Evolutionary conservation across 306 rosid species (phyloP).

Genomic region (Fragaria iinumae): DNA sequence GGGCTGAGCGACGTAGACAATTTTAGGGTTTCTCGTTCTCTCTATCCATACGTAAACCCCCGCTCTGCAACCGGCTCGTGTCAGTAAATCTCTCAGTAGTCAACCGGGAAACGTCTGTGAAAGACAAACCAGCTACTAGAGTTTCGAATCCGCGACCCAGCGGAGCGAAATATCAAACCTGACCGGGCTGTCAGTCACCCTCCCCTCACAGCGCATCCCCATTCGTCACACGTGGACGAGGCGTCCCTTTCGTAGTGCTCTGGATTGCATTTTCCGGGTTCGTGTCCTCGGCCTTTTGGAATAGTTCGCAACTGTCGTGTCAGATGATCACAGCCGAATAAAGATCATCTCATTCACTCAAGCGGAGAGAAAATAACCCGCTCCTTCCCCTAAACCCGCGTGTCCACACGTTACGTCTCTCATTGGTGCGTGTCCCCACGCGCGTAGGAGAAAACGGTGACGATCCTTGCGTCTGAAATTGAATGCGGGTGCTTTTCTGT

Average conservation of each 20-base stretch:
- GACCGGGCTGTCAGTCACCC: not conserved
- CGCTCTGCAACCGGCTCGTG: slow-evolving; percentile 27
- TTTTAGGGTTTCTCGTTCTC: slow-evolving; percentile 22
- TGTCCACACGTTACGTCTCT: not conserved
- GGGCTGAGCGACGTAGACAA: slow-evolving; percentile 42
- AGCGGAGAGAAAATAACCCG: slow-evolving; percentile 1
- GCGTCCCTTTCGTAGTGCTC: slow-evolving; percentile 26
- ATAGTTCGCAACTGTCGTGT: slow-evolving; percentile 44
- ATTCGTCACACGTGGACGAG: slow-evolving; percentile 38
- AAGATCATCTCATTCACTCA: slow-evolving; percentile 42
- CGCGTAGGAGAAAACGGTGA: slow-evolving; percentile 16
- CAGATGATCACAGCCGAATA: slow-evolving; percentile 43
- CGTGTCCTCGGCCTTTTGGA: slow-evolving; percentile 31
- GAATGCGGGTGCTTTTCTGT: not conserved
- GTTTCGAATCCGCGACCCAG: slow-evolving; percentile 44
- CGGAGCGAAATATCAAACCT: slow-evolving; percentile 8
- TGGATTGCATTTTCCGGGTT: slow-evolving; percentile 29
- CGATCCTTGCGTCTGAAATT: not conserved
- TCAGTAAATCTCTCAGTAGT: slow-evolving; percentile 22
- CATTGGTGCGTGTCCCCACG: slow-evolving; percentile 15
- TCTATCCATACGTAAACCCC: slow-evolving; percentile 2
- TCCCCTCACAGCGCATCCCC: not conserved
- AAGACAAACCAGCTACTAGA: slow-evolving; percentile 39
- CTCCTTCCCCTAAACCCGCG: slow-evolving; percentile 3
- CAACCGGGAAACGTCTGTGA: slow-evolving; percentile 42